Conservation (phyloP, 164 flowering plant genomes). For the Macadamia integrifolia region DNA sequence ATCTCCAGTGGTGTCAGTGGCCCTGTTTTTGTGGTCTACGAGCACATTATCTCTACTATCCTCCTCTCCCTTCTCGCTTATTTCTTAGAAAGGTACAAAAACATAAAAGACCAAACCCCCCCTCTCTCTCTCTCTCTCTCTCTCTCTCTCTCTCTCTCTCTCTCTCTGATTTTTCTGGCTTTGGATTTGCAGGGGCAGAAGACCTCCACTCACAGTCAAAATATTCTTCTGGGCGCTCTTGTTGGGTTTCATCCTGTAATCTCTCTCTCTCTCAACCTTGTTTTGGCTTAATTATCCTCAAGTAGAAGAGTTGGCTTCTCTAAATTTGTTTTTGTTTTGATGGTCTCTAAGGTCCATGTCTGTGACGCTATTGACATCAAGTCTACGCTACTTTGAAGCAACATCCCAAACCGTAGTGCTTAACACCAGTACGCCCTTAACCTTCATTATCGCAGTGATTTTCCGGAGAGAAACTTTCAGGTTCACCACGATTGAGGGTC, state of each 20-base stretch:
- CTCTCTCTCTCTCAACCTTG: not conserved
- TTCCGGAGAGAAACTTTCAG: conserved; percentile 4
- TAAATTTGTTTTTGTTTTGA: not conserved
- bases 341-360: too few relatives aligned
- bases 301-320: too few relatives aligned
- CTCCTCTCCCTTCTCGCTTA: conserved; percentile 3
- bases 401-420: conserved; percentile 3
- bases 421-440: not conserved
- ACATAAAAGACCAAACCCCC: too few relatives aligned
- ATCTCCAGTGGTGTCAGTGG: not conserved
- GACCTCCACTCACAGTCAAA: conserved; percentile 4
- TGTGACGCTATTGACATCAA: conserved; percentile 2
- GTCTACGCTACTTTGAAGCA: conserved; percentile 5
- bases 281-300: too few relatives aligned
- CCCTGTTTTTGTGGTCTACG: conserved; percentile 7
- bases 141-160: too few relatives aligned
- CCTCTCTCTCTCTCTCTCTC: too few relatives aligned
- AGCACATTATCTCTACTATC: conserved; percentile 8
- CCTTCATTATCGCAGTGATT: conserved; percentile 6
- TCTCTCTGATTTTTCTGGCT: not conserved
- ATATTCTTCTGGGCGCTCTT: conserved; percentile 9
- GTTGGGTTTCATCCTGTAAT: conserved; percentile 10
- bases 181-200: conserved; percentile 3
- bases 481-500: conserved; percentile 4
- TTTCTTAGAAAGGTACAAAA: conserved; percentile 11